These are phyloP conservation scores for Aspergillus brunneoviolaceus DNA, from an alignment of 2,329 filamentous ascomycete species.

Conservation along the genomic window DNA sequence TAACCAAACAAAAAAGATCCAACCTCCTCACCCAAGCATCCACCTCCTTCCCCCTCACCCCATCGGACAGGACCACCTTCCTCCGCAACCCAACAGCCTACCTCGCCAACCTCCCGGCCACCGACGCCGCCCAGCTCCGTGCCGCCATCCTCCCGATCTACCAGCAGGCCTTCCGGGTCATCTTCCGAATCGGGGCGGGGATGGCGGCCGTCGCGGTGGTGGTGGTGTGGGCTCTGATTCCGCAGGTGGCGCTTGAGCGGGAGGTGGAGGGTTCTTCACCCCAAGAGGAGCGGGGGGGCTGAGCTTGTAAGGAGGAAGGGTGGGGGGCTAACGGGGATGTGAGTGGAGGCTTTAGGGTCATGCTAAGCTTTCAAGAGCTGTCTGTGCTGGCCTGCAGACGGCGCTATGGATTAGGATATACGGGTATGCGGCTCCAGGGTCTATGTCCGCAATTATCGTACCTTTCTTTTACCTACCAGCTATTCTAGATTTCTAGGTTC, in stretches of 20 bases:
- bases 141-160: conserved; percentile 37
- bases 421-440: no score
- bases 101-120: conserved; percentile 26
- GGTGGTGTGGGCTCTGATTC: conserved; percentile 37
- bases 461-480: no score
- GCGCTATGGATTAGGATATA: no score
- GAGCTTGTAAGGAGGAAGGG: no score
- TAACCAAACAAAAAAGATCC: conserved; percentile 15
- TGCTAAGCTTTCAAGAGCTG: no score
- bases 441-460: no score
- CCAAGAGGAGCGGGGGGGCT: no score
- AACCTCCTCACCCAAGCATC: conserved; percentile 30
- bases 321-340: no score
- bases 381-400: no score
- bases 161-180: conserved; percentile 39
- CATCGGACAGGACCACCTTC: conserved; percentile 24
- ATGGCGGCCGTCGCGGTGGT: conserved; percentile 38
- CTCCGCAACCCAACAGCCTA: conserved; percentile 32
- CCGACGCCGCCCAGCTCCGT: conserved; percentile 27
- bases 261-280: no score
- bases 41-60: conserved; percentile 24
- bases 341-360: no score
- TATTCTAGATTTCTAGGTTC: no score
- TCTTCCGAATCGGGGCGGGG: conserved; percentile 41
- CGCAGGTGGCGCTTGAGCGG: conserved; percentile 30